A percentile compares a stretch with the other conserved stretches of the same genome.
Evolutionary conservation across 2,329 filamentous ascomycete species (phyloP).

Genomic region (Cercospora berteroae): DNA sequence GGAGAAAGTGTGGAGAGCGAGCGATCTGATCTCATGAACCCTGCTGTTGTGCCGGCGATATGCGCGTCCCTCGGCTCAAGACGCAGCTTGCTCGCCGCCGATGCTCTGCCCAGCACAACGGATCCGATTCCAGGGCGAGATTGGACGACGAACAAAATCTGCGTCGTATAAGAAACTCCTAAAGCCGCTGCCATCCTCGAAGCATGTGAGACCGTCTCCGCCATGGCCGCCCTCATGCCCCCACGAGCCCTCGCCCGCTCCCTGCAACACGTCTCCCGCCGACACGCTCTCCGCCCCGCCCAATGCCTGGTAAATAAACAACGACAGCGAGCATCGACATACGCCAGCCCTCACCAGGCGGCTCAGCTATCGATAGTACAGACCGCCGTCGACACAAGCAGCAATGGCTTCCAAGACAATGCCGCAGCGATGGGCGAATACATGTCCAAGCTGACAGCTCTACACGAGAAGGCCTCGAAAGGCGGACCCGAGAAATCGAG

Average conservation of each 20-base stretch:
- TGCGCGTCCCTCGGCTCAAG: slow-evolving; percentile 9
- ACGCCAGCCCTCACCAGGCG: slow-evolving; percentile 78
- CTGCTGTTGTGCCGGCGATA: neutral
- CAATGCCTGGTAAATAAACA: slow-evolving; percentile 20
- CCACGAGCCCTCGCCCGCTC: slow-evolving; percentile 18
- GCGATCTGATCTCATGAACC: slow-evolving; percentile 2
- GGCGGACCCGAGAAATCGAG: slow-evolving; percentile 80
- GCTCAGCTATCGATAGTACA: slow-evolving; percentile 77
- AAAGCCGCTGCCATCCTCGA: slow-evolving; percentile 9
- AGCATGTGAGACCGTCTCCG: slow-evolving; percentile 8
- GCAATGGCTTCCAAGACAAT: slow-evolving; percentile 79
- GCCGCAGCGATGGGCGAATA: slow-evolving; percentile 71
- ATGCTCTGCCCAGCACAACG: neutral
- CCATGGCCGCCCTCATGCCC: slow-evolving; percentile 21
- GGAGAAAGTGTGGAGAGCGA: slow-evolving; percentile 2
- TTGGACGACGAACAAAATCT: neutral
- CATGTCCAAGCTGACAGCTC: slow-evolving; percentile 63
- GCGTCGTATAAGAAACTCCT: neutral
- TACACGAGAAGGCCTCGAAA: slow-evolving; percentile 65
- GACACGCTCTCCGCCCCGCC: slow-evolving; percentile 9
- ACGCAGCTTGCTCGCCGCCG: neutral
- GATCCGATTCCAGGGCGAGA: neutral
- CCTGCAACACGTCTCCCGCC: slow-evolving; percentile 21
- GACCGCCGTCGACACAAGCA: slow-evolving; percentile 71
- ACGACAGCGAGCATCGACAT: slow-evolving; percentile 62